Conservation (phyloP, 78 protist genomes). For the Anaeramoeba flamelloides region DNA sequence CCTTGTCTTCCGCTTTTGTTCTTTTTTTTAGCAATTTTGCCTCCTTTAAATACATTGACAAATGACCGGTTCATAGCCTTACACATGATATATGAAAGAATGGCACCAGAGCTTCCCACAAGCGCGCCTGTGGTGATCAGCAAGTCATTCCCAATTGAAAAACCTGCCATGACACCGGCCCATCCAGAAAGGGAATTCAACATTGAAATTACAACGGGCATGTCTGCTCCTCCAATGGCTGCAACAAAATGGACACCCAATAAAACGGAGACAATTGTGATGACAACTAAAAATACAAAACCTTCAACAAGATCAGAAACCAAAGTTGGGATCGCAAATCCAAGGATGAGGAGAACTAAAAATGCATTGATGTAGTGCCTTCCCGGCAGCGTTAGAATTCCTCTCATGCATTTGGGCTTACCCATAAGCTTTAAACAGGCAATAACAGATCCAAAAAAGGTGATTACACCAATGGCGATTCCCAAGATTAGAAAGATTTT, state of each 20-base stretch:
- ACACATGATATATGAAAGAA: constrained; percentile 90
- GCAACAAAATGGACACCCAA: constrained; percentile 58
- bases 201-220: constrained; percentile 92
- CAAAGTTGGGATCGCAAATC: neutral
- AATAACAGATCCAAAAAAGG: neutral
- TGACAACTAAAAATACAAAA: neutral
- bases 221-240: constrained; percentile 88
- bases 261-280: constrained; percentile 21
- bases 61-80: constrained; percentile 75
- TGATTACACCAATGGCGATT: neutral
- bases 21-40: neutral
- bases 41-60: constrained; percentile 41
- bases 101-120: constrained; percentile 87
- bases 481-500: neutral
- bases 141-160: constrained; percentile 37
- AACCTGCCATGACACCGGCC: constrained; percentile 52
- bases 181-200: constrained; percentile 84
- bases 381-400: neutral
- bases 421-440: neutral
- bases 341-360: neutral
- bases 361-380: neutral
- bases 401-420: neutral
- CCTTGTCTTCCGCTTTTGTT: neutral
- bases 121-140: constrained; percentile 78
- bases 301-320: neutral